Evolutionary conservation across 2,329 filamentous ascomycete genomes (phyloP), one percentile per base, ranked within the genome.

Genomic region (Cladosporium austrohemisphaericum): DNA sequence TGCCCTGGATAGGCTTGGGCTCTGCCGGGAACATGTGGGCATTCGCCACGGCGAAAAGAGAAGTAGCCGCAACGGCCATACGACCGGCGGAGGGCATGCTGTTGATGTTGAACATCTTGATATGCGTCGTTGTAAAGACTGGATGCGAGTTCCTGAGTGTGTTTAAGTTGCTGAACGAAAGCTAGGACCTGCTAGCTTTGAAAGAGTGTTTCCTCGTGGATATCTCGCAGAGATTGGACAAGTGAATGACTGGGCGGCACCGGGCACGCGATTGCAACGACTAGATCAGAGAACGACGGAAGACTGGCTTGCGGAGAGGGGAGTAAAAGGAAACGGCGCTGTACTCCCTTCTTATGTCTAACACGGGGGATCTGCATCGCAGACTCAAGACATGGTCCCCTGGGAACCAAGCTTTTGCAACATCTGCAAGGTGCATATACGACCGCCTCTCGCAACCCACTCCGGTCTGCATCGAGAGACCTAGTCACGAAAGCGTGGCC

Each of bases 1-100:
- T 68, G 59, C 57, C 71, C 60, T 55, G 80, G 91, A 64, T 61
- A 0, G 89, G 89, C 10, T 14, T 22, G 0, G 93, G 92, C 7
- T 71, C 75, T 45, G 62, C 70, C 76, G 97, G 84, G 32, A 78
- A 71, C 76, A 96, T 85, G 68, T 97, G 93, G 35, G 86, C 88
- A 41, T 80, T 77, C 59, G 76, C 79, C 48, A 79, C 58, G 53
- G 80, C 71, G 58, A 78, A 76, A 61, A 90, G 67, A 35, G 74
- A 65, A 28, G 80, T 55, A 26, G 64, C 77, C 52, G 78, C 57
- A 58, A 75, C 72, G 28, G 64, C 77, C 52, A 78, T 58, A 57
- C 74, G 73, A 61, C 79, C 67, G 54, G 80, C 32, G 14, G 53
- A 61, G 71, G 74, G 71, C 66, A 71, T 70, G 61, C 68, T 78